Conservation (phyloP, 768 basidiomycete species). For the Amanita molliuscula region DNA sequence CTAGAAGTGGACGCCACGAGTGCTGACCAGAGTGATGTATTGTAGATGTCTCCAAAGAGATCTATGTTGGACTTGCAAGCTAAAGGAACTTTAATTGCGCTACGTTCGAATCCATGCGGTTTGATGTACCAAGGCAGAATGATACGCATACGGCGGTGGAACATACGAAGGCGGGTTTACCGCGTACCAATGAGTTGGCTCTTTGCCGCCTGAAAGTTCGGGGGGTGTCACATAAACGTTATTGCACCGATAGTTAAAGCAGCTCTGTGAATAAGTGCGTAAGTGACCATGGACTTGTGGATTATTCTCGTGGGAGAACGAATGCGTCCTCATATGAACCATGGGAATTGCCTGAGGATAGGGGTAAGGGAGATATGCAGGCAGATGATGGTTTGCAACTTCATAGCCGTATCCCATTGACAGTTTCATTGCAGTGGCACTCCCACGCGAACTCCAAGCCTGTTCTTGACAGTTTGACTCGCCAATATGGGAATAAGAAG, state of each 20-base stretch:
- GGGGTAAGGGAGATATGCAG: constrained; percentile 27
- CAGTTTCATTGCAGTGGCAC: constrained; percentile 27
- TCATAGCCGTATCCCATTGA: constrained; percentile 29
- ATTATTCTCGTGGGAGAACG: constrained; percentile 43
- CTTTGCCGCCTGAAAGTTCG: constrained; percentile 26
- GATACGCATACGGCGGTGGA: constrained; percentile 20
- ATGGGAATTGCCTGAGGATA: constrained; percentile 24
- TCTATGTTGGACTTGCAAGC: constrained; percentile 5
- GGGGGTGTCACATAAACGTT: constrained; percentile 32
- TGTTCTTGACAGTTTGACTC: constrained; percentile 25
- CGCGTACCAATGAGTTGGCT: constrained; percentile 33
- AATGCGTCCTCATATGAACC: constrained; percentile 46
- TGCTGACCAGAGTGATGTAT: constrained; percentile 13
- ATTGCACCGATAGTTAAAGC: constrained; percentile 37
- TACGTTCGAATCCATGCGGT: constrained; percentile 34
- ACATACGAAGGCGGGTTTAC: constrained; percentile 28
- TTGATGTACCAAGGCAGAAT: constrained; percentile 1
- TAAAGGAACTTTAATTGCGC: constrained; percentile 10
- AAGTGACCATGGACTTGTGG: constrained; percentile 35
- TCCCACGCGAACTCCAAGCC: constrained; percentile 26
- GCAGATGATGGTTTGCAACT: constrained; percentile 21
- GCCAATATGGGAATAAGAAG: constrained; percentile 21
- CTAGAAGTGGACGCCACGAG: not conserved
- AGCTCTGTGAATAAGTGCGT: constrained; percentile 52
- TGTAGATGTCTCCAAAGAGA: constrained; percentile 8